Percentiles rank a stretch among this genome's conserved stretches.
These are phyloP conservation scores for Acmispon strigosus DNA, from an alignment of 306 rosid genomes.

Conservation along the genomic window DNA sequence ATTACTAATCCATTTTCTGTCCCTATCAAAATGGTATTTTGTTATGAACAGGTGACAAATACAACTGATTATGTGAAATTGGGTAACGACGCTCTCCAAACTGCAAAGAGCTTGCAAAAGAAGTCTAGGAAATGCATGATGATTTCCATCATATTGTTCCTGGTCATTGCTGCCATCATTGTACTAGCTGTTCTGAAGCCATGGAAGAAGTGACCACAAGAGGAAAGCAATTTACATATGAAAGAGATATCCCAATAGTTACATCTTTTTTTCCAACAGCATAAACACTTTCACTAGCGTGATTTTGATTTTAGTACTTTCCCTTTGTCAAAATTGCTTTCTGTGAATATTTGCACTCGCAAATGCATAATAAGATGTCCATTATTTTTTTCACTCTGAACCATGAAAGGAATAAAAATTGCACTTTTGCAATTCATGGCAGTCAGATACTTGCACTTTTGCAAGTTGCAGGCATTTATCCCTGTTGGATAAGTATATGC, in stretches of 20 bases:
- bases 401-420: not conserved
- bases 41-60: conserved; percentile 60
- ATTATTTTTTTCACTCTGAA: not conserved
- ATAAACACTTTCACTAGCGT: not conserved
- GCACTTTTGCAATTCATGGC: not conserved
- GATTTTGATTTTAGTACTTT: not conserved
- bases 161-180: conserved; percentile 55
- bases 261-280: not conserved
- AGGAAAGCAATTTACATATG: conserved; percentile 6
- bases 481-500: too few species aligned
- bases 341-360: not conserved
- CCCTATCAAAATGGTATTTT: not conserved
- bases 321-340: not conserved
- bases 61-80: conserved; percentile 67
- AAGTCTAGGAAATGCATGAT: conserved; percentile 90
- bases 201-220: conserved; percentile 53
- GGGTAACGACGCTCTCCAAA: conserved; percentile 66
- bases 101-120: conserved; percentile 71
- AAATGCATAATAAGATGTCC: conserved; percentile 1
- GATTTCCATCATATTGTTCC: conserved; percentile 54
- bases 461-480: too few species aligned
- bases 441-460: not conserved
- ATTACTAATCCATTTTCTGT: not conserved
- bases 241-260: not conserved
- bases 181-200: conserved; percentile 61